These are phyloP conservation scores for Nannochloropsis gaditana DNA, from an alignment of 108 stramenopile species.

Conservation along the genomic window DNA sequence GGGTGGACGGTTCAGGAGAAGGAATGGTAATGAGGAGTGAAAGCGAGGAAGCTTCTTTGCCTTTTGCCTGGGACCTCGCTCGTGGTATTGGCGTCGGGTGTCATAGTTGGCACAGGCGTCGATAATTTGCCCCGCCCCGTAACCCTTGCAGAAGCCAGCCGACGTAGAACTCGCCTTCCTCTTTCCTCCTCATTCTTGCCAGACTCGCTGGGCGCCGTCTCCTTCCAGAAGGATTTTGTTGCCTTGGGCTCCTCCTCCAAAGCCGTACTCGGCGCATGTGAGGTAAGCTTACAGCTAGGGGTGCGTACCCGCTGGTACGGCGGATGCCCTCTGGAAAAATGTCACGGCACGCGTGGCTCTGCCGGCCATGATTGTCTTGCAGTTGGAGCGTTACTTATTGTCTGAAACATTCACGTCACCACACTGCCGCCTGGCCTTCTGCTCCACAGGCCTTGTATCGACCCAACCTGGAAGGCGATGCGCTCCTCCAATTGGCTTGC, in stretches of 20 bases:
- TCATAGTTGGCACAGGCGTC: too few species aligned
- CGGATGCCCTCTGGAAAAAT: too few species aligned
- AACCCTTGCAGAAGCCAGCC: too few species aligned
- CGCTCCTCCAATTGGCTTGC: background rate
- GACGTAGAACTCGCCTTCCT: background rate
- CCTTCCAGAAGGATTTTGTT: background rate
- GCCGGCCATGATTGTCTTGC: too few species aligned
- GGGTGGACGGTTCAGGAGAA: background rate
- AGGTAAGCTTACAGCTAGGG: background rate
- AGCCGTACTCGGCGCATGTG: background rate
- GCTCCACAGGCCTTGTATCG: background rate
- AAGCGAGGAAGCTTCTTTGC: background rate
- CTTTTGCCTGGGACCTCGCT: too few species aligned
- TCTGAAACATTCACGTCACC: too few species aligned
- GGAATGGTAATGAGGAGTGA: background rate
- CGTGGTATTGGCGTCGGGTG: too few species aligned
- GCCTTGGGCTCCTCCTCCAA: background rate
- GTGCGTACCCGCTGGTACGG: too few species aligned
- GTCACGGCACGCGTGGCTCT: too few species aligned
- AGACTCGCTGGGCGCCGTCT: background rate
- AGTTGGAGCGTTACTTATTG: too few species aligned
- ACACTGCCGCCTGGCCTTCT: background rate
- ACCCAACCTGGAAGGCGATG: background rate
- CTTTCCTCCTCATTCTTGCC: background rate
- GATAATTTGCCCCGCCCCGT: too few species aligned